Percentiles rank a stretch among this genome's conserved stretches.
These are phyloP conservation scores for Phytopythium litorale DNA, from an alignment of 352 stramenopile genomes.

Conservation along the genomic window DNA sequence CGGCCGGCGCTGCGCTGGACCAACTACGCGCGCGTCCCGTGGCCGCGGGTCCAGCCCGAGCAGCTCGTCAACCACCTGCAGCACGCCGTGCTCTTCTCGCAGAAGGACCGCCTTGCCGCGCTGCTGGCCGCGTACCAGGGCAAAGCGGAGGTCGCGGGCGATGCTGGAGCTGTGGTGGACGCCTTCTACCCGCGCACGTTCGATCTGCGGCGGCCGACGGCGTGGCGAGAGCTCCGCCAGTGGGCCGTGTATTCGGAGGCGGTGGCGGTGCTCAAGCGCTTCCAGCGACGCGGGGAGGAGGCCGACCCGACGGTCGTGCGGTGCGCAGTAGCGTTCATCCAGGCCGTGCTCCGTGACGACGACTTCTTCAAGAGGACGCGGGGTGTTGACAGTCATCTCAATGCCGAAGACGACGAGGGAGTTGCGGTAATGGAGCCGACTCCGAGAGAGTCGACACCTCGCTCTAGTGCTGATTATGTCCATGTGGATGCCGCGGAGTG, in stretches of 20 bases:
- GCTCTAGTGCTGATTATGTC: background rate
- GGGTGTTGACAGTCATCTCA: background rate
- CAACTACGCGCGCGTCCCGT: slow-evolving; percentile 69
- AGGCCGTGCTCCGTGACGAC: background rate
- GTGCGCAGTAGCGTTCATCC: background rate
- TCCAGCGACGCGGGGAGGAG: background rate
- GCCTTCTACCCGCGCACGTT: slow-evolving; percentile 54
- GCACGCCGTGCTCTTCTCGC: slow-evolving; percentile 53
- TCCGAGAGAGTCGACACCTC: background rate
- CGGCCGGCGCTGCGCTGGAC: slow-evolving; percentile 58
- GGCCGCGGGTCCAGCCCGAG: slow-evolving; percentile 27
- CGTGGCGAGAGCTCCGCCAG: slow-evolving; percentile 17
- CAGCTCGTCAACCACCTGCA: slow-evolving; percentile 74
- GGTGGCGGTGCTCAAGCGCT: slow-evolving; percentile 31
- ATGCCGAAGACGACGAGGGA: background rate
- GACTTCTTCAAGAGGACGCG: background rate
- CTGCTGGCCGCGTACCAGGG: slow-evolving; percentile 26
- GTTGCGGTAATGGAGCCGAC: background rate
- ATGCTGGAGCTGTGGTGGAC: slow-evolving; percentile 20
- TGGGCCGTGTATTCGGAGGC: slow-evolving; percentile 54
- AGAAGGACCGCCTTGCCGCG: slow-evolving; percentile 50
- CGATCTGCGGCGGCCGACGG: slow-evolving; percentile 15
- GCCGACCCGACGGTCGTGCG: background rate
- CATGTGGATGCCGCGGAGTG: background rate
- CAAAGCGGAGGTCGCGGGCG: background rate